Evolutionary conservation across 768 basidiomycete species (phyloP), one percentile per base, ranked within the genome.

Genomic region (Leccinellum albellum): DNA sequence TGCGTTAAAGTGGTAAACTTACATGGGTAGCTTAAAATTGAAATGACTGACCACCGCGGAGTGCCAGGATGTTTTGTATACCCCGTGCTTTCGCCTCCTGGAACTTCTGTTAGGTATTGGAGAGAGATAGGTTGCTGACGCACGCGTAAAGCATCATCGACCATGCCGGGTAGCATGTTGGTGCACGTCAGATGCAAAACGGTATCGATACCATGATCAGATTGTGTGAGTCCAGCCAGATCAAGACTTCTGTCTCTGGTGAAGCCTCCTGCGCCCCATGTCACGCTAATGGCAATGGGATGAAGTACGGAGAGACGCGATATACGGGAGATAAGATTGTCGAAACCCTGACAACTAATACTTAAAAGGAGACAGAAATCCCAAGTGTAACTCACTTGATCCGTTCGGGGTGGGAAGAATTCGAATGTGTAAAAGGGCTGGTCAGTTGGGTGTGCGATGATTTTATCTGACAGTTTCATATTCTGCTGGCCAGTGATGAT

Each of bases 241-340:
- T 95, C 94, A 40, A 99, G 76, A 67, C 86, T 91, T 31, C 89
- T 81, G 32, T 94, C 90, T 63, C 83, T 92, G 0, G 96, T 98
- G 7, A 86, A 85, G 2, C 97, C 96, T 10, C 97, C 96, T 0
- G 97, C 96, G 45, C 97, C 97, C 97, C 97, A 98, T 65, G 97
- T 98, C 21, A 98, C 82, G 65, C 88, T 94, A 56, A 98, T 81
- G 23, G 90, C 94, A 6, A 94, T 78, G 6, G 94, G 94, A 33
- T 84, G 75, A 14, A 98, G 78, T 6, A 76, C 66, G n/a, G 87
- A 78, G 56, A 98, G 78, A 50, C 97, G 83, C 28, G 87, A 82
- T 61, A 98, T 91, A 46, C 97, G 91, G 50, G 91, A 78, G 58
- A 94, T 77, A 23, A 99, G 79, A 70, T 99, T 99, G 66, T 90